Percentiles rank a stretch among this genome's conserved stretches.
Conservation (phyloP, 169 alveolate genomes). For the Babesia caballi region DNA sequence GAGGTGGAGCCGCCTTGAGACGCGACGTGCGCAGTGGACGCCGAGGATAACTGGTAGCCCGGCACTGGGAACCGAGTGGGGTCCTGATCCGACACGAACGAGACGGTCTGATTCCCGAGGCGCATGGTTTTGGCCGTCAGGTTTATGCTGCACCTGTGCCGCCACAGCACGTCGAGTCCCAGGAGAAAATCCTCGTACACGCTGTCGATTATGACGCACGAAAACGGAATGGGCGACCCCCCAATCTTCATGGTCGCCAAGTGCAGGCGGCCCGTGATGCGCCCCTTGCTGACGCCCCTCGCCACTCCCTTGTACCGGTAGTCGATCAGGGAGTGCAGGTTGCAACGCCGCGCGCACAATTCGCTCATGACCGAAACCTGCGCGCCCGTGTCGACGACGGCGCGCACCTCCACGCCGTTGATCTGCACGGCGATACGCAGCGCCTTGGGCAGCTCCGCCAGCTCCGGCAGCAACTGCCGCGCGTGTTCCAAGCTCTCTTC, state of each 20-base stretch:
- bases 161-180: slow-evolving; percentile 92
- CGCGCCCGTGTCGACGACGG: slow-evolving; percentile 97
- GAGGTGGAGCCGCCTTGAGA: too few species aligned
- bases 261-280: slow-evolving; percentile 92
- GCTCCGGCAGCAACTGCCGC: slow-evolving; percentile 77
- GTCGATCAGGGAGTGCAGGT: slow-evolving; percentile 87
- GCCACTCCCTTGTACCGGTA: slow-evolving; percentile 92
- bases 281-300: slow-evolving; percentile 90
- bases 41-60: too few species aligned
- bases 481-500: slow-evolving; percentile 83
- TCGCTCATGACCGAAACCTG: slow-evolving; percentile 90
- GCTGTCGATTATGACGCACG: slow-evolving; percentile 89
- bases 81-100: slow-evolving; percentile 35
- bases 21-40: neutral
- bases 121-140: slow-evolving; percentile 82
- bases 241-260: slow-evolving; percentile 91
- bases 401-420: slow-evolving; percentile 85
- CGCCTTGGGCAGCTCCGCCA: slow-evolving; percentile 83
- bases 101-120: slow-evolving; percentile 82
- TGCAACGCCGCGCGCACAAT: slow-evolving; percentile 87
- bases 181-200: slow-evolving; percentile 87
- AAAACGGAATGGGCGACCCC: slow-evolving; percentile 80
- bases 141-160: slow-evolving; percentile 90
- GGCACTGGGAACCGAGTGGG: too few species aligned
- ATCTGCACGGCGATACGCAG: slow-evolving; percentile 87